Evolutionary conservation across 257 asterid genomes (phyloP), one percentile per base, ranked within the genome.

Genomic region (Datura wrightii): DNA sequence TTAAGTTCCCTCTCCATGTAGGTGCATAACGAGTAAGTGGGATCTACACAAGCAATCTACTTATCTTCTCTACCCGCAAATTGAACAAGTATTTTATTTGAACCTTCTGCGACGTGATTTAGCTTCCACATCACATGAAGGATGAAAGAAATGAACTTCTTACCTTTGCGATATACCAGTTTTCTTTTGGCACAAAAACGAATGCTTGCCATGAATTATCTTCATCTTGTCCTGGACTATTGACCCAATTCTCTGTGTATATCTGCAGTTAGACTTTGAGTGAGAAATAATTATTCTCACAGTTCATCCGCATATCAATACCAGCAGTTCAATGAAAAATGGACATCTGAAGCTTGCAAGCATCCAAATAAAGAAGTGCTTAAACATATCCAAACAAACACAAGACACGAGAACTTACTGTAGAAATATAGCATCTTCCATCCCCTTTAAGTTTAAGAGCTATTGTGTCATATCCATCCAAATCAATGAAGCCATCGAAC

Each of bases 131-230:
- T 16, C 83, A 79, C 69, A 53, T 16, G 46, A n/a, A 59, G 44
- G 56, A 42, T 63, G 88, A 84, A 86, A 70, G 86, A 83, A 79
- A 10, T 84, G 48, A 90, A 50, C 85, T 3, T 85, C 93, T 88
- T 89, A 87, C 98, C 97, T 96, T 94, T 2, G 97, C 93, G 52
- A 96, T 94, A 85, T 93, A 93, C 99, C 99, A 96, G 92, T 92
- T 87, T 86, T 88, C 98, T 88, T 89, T 89, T 16, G 98, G 99
- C 79, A 94, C 99, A 79, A 82, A 90, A 81, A 94, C 93, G 79
- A 93, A 96, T 56, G 98, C 98, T 83, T 94, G 99, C 99, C 99
- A 96, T 41, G 97, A 96, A 93, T 96, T 96, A 89, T 96, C 99
- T 91, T 96, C 99, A 85, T 91, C 94, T 89, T 96, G 98, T 81